A percentile compares a stretch with the other conserved stretches of the same genome.
These are phyloP conservation scores for Hymenoscyphus salicellus DNA, from an alignment of 2,329 filamentous ascomycete species.

Conservation along the genomic window DNA sequence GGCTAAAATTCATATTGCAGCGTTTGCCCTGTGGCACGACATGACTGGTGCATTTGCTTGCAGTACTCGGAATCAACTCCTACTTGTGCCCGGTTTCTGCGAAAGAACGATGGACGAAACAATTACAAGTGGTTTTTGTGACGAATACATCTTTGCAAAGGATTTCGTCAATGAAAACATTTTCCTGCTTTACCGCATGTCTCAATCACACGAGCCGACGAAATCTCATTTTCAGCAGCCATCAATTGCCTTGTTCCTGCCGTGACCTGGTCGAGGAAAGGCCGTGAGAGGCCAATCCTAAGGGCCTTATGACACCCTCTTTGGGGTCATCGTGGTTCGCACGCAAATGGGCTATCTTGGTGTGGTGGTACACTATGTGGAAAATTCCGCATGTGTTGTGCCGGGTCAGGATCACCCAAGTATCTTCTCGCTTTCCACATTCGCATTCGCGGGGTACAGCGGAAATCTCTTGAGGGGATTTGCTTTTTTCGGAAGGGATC, in stretches of 20 bases:
- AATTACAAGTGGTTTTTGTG: background rate
- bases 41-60: background rate
- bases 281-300: background rate
- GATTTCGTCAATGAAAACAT: background rate
- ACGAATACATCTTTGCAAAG: background rate
- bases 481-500: background rate
- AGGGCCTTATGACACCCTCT: background rate
- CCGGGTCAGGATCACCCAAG: background rate
- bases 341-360: background rate
- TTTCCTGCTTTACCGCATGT: background rate
- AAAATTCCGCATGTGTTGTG: background rate
- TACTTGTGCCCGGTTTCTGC: background rate
- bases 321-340: background rate
- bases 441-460: background rate
- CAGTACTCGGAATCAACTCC: background rate
- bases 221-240: background rate
- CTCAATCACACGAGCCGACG: background rate
- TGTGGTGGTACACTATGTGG: background rate
- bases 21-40: background rate
- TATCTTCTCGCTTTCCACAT: background rate
- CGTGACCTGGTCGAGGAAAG: too few relatives aligned
- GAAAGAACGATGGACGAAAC: background rate
- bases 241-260: background rate
- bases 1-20: background rate
- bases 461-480: background rate